Conservation (phyloP, 352 stramenopile genomes). For the Pythium dissotocum region DNA sequence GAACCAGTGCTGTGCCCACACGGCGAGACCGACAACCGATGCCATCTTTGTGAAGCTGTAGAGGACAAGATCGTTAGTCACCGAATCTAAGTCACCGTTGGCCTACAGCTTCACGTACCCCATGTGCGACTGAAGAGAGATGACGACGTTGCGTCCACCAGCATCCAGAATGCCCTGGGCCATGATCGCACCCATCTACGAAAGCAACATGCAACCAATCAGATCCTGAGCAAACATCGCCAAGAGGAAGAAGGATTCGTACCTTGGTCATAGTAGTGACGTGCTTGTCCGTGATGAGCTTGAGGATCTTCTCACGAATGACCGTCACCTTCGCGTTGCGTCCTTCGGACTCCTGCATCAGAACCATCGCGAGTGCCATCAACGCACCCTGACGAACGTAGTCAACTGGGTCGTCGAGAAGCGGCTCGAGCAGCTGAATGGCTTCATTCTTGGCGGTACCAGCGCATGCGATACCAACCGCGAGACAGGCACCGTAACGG, state of each 20-base stretch:
- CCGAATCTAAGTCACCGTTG: background rate
- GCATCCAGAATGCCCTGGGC: slow-evolving; percentile 97
- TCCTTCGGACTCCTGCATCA: slow-evolving; percentile 97
- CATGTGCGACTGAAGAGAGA: slow-evolving; percentile 95
- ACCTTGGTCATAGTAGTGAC: slow-evolving; percentile 97
- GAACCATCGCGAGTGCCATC: slow-evolving; percentile 96
- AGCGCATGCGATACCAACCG: slow-evolving; percentile 97
- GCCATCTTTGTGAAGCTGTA: slow-evolving; percentile 96
- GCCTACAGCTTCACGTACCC: slow-evolving; percentile 42
- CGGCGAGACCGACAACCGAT: slow-evolving; percentile 93
- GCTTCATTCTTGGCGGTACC: slow-evolving; percentile 96
- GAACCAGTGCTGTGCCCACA: slow-evolving; percentile 99
- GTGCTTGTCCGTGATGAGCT: slow-evolving; percentile 96
- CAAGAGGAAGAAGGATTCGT: background rate
- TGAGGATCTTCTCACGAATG: slow-evolving; percentile 86
- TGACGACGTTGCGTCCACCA: slow-evolving; percentile 96
- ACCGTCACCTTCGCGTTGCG: slow-evolving; percentile 85
- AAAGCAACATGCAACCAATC: background rate
- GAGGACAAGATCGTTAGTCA: background rate
- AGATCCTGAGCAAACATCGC: background rate
- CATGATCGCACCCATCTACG: slow-evolving; percentile 96
- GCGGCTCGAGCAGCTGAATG: slow-evolving; percentile 96
- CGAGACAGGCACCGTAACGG: slow-evolving; percentile 98
- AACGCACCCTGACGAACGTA: slow-evolving; percentile 98
- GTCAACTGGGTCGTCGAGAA: slow-evolving; percentile 98